Conservation (phyloP, 164 flowering plant species). For the Piper betle region DNA sequence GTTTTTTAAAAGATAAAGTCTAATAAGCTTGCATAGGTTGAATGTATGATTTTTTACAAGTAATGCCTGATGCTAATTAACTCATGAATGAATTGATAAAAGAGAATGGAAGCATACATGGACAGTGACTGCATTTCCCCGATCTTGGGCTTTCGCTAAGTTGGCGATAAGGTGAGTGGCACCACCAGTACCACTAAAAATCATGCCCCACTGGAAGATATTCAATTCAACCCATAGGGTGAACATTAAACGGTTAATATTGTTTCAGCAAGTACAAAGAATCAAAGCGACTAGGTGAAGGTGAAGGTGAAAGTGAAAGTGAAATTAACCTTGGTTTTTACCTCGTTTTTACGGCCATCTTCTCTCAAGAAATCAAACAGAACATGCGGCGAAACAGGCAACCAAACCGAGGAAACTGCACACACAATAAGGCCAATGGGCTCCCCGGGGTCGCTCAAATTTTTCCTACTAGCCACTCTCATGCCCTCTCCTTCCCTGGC, state of each 20-base stretch:
- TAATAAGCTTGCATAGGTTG: too few species aligned
- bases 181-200: slow-evolving; percentile 57
- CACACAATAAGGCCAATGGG: slow-evolving; percentile 75
- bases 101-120: slow-evolving; percentile 36
- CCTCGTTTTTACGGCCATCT: slow-evolving; percentile 71
- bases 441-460: slow-evolving; percentile 79
- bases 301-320: too few species aligned
- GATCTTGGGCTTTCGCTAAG: slow-evolving; percentile 83
- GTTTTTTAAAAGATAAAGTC: too few species aligned
- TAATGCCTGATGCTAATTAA: too few species aligned
- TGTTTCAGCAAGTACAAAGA: too few species aligned
- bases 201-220: slow-evolving; percentile 84
- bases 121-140: slow-evolving; percentile 75
- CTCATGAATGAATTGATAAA: too few species aligned
- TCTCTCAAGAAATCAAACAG: slow-evolving; percentile 80
- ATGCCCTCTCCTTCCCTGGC: slow-evolving; percentile 69
- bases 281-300: too few species aligned
- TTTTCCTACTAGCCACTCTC: slow-evolving; percentile 69
- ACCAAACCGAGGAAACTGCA: slow-evolving; percentile 82
- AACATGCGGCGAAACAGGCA: slow-evolving; percentile 57
- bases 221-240: too few species aligned
- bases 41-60: too few species aligned
- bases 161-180: slow-evolving; percentile 53
- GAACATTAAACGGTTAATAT: too few species aligned
- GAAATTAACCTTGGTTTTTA: too few species aligned